These are phyloP conservation scores for Macrolepiota fuliginosa DNA, from an alignment of 768 basidiomycete genomes.

Conservation along the genomic window DNA sequence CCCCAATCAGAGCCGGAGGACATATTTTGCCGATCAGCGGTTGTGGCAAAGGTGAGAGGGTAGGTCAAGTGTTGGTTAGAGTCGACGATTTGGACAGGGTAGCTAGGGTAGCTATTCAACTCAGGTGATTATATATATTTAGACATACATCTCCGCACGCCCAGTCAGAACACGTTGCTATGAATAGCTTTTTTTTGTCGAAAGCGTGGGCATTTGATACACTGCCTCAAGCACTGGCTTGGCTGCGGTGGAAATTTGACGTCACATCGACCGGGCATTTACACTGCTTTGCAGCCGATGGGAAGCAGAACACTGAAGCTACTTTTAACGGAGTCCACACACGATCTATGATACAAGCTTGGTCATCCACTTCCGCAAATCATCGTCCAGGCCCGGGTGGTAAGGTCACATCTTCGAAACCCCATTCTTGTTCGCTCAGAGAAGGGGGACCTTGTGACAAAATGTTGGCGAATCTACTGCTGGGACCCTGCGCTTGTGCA, in stretches of 20 bases:
- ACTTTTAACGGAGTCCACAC: background rate
- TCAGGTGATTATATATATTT: background rate
- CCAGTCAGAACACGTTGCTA: background rate
- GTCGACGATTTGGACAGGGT: background rate
- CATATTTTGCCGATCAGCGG: background rate
- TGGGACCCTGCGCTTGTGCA: background rate
- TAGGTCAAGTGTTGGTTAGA: background rate
- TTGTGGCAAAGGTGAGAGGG: background rate
- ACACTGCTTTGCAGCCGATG: background rate
- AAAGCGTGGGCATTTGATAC: background rate
- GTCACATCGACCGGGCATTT: background rate
- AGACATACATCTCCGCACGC: background rate
- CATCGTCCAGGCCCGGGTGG: slow-evolving; percentile 35
- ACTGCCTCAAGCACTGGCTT: background rate
- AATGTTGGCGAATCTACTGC: slow-evolving; percentile 14
- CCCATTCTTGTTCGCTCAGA: slow-evolving; percentile 51
- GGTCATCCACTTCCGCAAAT: background rate
- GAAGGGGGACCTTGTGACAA: slow-evolving; percentile 41
- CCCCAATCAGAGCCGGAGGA: slow-evolving; percentile 1
- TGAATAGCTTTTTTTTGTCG: background rate
- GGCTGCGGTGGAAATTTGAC: background rate
- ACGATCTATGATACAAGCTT: background rate
- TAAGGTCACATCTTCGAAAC: slow-evolving; percentile 45
- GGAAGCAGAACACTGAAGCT: background rate
- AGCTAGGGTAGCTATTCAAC: background rate